Conservation (phyloP, 495 filamentous ascomycete genomes). For the Xylona heveae region DNA sequence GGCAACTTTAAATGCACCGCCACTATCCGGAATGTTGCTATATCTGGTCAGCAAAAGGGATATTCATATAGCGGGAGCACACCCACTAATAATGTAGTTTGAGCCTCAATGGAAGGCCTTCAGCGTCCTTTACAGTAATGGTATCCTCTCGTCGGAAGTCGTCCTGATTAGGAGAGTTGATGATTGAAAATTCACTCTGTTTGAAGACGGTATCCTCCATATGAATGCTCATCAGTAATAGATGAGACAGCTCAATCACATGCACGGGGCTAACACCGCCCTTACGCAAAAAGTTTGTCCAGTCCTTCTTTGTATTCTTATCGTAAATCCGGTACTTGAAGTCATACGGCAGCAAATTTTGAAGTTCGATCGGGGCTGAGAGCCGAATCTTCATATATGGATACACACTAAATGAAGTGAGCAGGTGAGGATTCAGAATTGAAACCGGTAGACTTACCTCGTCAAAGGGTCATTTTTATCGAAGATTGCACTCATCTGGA, state of each 20-base stretch:
- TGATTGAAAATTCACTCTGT: constrained; percentile 85
- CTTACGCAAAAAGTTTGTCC: constrained; percentile 94
- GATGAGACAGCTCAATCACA: constrained; percentile 85
- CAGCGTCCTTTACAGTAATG: constrained; percentile 63
- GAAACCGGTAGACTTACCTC: constrained; percentile 23
- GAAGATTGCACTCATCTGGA: constrained; percentile 74
- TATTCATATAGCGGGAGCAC: too few species aligned
- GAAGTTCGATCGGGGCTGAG: constrained; percentile 77
- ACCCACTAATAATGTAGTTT: constrained; percentile 66
- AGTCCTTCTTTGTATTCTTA: constrained; percentile 92
- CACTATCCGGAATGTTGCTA: constrained; percentile 67
- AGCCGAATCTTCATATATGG: constrained; percentile 87
- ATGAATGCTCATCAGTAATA: constrained; percentile 77
- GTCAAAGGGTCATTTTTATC: constrained; percentile 65
- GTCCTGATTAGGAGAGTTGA: constrained; percentile 76
- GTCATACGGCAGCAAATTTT: constrained; percentile 88
- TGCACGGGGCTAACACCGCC: constrained; percentile 93
- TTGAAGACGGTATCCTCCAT: constrained; percentile 92
- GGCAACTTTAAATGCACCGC: constrained; percentile 87
- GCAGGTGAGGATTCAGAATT: background rate
- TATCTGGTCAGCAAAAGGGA: constrained; percentile 1
- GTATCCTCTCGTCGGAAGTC: constrained; percentile 69
- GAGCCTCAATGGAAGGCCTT: constrained; percentile 55
- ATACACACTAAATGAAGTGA: constrained; percentile 33
- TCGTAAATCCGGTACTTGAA: constrained; percentile 99